These are phyloP conservation scores for Macrocybe gigantea DNA, from an alignment of 768 basidiomycete species.

Conservation along the genomic window DNA sequence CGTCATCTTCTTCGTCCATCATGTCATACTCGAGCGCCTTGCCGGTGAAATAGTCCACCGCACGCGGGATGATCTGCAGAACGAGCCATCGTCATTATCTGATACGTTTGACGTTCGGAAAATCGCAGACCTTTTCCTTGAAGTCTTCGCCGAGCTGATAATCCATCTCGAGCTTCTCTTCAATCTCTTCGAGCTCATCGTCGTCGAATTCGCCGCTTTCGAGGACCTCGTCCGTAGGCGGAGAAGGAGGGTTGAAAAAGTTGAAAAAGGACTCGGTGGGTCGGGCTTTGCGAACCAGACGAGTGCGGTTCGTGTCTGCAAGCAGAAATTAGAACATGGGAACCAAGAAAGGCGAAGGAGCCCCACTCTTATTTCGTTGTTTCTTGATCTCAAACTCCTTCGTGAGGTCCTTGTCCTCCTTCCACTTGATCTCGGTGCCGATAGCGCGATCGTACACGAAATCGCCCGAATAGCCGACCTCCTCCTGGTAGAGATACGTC, in stretches of 20 bases:
- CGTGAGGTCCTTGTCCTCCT: conserved; percentile 96
- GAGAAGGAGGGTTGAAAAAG: conserved; percentile 85
- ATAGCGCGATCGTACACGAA: conserved; percentile 94
- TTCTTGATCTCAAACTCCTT: conserved; percentile 98
- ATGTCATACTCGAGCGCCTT: conserved; percentile 86
- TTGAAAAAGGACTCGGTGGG: conserved; percentile 98
- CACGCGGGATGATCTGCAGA: conserved; percentile 83
- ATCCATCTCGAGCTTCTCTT: conserved; percentile 92
- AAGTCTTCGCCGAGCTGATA: conserved; percentile 98
- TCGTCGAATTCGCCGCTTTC: conserved; percentile 73
- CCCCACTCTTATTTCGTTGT: conserved; percentile 95
- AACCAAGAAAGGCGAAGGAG: conserved; percentile 1
- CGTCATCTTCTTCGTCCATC: conserved; percentile 49
- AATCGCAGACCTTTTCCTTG: conserved; percentile 78
- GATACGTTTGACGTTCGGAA: not conserved
- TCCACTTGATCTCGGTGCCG: conserved; percentile 95
- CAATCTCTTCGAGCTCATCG: conserved; percentile 84
- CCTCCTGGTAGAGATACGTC: conserved; percentile 90
- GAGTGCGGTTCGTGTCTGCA: conserved; percentile 78
- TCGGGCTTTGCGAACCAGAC: conserved; percentile 78
- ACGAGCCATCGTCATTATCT: conserved; percentile 3
- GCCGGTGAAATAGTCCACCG: conserved; percentile 96
- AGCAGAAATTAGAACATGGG: conserved; percentile 2
- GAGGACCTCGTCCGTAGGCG: conserved; percentile 61
- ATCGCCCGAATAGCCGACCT: conserved; percentile 94